phyloP scores from a whole-genome alignment of 345 rosid species.

The Anacardium occidentale region DNA sequence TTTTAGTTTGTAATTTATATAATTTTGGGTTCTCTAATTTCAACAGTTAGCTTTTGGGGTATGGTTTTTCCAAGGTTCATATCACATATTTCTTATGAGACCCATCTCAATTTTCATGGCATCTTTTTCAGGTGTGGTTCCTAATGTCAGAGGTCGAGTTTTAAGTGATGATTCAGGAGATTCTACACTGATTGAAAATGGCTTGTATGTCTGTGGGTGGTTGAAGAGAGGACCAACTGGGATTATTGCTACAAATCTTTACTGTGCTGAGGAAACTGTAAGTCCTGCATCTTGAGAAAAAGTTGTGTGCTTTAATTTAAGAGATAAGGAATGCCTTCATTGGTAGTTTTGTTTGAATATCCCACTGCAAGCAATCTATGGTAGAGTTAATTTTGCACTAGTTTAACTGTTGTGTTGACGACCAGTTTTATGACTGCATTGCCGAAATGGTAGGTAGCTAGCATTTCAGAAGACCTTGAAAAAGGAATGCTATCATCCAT shows the following conservation, averaged over 20 bases:
- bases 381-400: not conserved
- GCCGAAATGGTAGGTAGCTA: slow-evolving; percentile 50
- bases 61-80: too few species aligned
- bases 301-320: not conserved
- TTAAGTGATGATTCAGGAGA: slow-evolving; percentile 42
- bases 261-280: slow-evolving; percentile 93
- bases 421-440: slow-evolving; percentile 4
- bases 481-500: slow-evolving; percentile 36
- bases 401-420: not conserved
- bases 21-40: too few species aligned
- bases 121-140: slow-evolving; percentile 65
- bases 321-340: not conserved
- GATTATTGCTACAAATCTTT: slow-evolving; percentile 82
- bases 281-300: slow-evolving; percentile 23
- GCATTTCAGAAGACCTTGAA: slow-evolving; percentile 70
- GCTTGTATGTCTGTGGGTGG: slow-evolving; percentile 96
- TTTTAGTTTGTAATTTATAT: too few species aligned
- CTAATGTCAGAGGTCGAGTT: slow-evolving; percentile 68
- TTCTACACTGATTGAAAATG: slow-evolving; percentile 42
- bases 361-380: not conserved
- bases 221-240: slow-evolving; percentile 94
- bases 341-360: not conserved
- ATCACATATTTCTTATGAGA: too few species aligned
- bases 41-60: too few species aligned
- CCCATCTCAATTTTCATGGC: not conserved